Percentiles rank a stretch among this genome's conserved stretches.
Conservation (phyloP, 2,329 filamentous ascomycete genomes). For the Exophiala phaeomuriformis region DNA sequence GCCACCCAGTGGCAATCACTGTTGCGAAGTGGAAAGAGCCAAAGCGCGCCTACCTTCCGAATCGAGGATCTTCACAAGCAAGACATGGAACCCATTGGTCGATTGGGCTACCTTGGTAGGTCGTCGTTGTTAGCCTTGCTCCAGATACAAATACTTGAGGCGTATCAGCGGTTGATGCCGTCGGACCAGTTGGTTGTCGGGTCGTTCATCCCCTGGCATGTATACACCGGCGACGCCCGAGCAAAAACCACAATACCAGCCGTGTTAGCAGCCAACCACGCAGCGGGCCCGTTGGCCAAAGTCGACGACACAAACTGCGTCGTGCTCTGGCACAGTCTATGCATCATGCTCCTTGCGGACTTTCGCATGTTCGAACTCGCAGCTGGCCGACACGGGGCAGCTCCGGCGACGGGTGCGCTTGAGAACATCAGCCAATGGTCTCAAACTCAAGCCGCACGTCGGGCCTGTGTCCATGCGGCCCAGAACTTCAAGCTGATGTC, state of each 20-base stretch:
- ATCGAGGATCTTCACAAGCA: slow-evolving; percentile 27
- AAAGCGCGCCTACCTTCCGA: slow-evolving; percentile 33
- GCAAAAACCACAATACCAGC: slow-evolving; percentile 31
- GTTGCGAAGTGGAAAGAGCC: slow-evolving; percentile 32
- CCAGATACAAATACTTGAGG: slow-evolving; percentile 38
- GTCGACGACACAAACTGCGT: slow-evolving; percentile 41
- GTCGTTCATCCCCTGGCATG: slow-evolving; percentile 39
- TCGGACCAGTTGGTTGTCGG: slow-evolving; percentile 32
- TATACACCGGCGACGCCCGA: slow-evolving; percentile 43
- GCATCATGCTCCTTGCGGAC: slow-evolving; percentile 47
- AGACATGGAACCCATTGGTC: slow-evolving; percentile 33
- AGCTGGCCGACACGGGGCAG: slow-evolving; percentile 44
- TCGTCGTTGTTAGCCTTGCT: slow-evolving; percentile 33
- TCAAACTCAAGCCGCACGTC: slow-evolving; percentile 44
- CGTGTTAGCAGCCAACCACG: slow-evolving; percentile 14
- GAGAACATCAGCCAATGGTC: slow-evolving; percentile 47
- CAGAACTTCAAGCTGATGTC: slow-evolving; percentile 47
- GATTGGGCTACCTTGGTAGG: slow-evolving; percentile 29
- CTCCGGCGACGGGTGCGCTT: slow-evolving; percentile 42
- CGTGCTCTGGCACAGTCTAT: slow-evolving; percentile 48
- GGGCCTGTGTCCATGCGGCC: slow-evolving; percentile 47
- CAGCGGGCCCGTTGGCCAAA: slow-evolving; percentile 16
- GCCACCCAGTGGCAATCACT: slow-evolving; percentile 35
- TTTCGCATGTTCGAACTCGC: slow-evolving; percentile 48
- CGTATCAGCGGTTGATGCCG: slow-evolving; percentile 39